Conservation (phyloP, 805 yeast species). For the Candida andamanensis region DNA sequence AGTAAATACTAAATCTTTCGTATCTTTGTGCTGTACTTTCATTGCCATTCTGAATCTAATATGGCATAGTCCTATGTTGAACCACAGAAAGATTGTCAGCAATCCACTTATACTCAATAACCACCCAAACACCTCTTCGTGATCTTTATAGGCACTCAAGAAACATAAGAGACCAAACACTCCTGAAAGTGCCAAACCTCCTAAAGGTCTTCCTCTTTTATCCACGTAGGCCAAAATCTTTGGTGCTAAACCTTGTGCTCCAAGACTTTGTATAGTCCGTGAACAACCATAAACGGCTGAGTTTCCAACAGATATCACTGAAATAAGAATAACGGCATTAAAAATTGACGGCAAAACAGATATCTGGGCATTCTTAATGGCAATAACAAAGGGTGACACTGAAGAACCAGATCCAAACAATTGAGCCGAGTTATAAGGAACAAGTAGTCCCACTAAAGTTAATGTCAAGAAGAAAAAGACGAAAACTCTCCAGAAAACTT, state of each 20-base stretch:
- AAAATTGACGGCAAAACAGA: conserved; percentile 64
- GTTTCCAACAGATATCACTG: conserved; percentile 74
- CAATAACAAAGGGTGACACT: conserved; percentile 75
- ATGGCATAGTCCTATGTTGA: conserved; percentile 36
- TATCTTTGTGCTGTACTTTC: conserved; percentile 24
- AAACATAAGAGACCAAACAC: conserved; percentile 37
- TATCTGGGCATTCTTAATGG: conserved; percentile 58
- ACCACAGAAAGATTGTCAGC: conserved; percentile 39
- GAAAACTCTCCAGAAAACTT: conserved; percentile 41
- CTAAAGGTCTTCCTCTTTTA: conserved; percentile 38
- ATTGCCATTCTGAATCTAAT: conserved; percentile 38
- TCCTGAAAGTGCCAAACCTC: conserved; percentile 28
- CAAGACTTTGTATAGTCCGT: conserved; percentile 61
- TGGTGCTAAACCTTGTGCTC: conserved; percentile 72
- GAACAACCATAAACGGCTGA: conserved; percentile 72
- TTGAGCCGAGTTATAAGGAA: conserved; percentile 47
- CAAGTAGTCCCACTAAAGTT: conserved; percentile 33
- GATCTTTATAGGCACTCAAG: conserved; percentile 26
- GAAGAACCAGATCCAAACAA: conserved; percentile 44
- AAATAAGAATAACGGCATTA: conserved; percentile 67
- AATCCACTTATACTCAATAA: conserved; percentile 37
- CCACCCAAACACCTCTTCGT: conserved; percentile 35
- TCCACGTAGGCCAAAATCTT: conserved; percentile 34
- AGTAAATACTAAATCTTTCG: conserved; percentile 30
- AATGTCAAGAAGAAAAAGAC: conserved; percentile 33